Evolutionary conservation across 1,284 basidiomycete genomes (phyloP).

Genomic region (Boletus hoseneyae): DNA sequence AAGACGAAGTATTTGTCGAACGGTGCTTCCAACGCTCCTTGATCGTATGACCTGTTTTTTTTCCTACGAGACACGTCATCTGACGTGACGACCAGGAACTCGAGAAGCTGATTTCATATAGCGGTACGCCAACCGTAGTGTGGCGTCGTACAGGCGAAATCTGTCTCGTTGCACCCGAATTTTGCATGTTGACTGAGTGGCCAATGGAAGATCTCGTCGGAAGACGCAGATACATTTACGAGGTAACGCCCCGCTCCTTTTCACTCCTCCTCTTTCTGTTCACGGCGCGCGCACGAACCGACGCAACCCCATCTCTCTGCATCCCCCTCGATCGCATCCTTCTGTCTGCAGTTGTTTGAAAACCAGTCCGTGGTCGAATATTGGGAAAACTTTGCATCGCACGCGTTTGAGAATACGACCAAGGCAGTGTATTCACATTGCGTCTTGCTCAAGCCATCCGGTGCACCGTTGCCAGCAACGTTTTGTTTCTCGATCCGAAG

Average conservation of each 20-base stretch:
- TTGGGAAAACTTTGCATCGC: constrained; percentile 92
- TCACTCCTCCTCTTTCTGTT: constrained; percentile 15
- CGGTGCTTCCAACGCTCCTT: constrained; percentile 92
- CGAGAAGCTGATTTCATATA: constrained; percentile 95
- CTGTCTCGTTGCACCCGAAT: constrained; percentile 93
- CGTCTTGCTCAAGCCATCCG: constrained; percentile 78
- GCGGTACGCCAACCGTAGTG: constrained; percentile 98
- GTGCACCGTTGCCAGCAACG: constrained; percentile 80
- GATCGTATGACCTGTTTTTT: constrained; percentile 51
- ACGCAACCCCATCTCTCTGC: not conserved
- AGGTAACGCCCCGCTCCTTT: constrained; percentile 47
- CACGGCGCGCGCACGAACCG: constrained; percentile 16
- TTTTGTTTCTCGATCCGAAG: constrained; percentile 93
- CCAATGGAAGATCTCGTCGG: constrained; percentile 79
- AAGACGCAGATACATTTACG: constrained; percentile 85
- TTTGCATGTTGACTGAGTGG: constrained; percentile 92
- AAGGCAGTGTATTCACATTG: constrained; percentile 93
- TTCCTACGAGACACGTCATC: constrained; percentile 8
- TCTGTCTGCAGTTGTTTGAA: constrained; percentile 65
- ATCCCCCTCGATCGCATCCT: no score
- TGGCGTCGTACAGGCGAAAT: constrained; percentile 99
- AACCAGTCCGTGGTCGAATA: constrained; percentile 91
- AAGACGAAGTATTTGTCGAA: constrained; percentile 95
- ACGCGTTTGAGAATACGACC: constrained; percentile 94
- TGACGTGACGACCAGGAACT: constrained; percentile 62